Conservation (phyloP, 305 asterid species). For the Fraxinus paxiana region DNA sequence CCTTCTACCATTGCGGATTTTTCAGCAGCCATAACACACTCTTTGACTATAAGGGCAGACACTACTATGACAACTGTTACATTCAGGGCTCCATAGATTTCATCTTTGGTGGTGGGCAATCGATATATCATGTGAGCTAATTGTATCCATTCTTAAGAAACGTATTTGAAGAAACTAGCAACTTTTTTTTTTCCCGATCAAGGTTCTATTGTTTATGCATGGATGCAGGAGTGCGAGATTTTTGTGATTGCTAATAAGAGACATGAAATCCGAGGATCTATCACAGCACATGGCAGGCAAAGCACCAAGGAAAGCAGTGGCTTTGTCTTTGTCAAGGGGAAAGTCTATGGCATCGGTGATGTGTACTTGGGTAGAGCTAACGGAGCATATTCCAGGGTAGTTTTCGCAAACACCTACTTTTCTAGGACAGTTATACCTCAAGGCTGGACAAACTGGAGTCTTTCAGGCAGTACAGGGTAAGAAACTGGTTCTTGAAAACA, state of each 20-base stretch:
- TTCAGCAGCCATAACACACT: conserved; percentile 69
- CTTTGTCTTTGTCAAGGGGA: conserved; percentile 64
- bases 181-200: background rate
- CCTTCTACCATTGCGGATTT: conserved; percentile 72
- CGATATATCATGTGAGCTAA: conserved; percentile 54
- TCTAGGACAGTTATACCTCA: conserved; percentile 56
- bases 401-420: conserved; percentile 68
- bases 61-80: conserved; percentile 65
- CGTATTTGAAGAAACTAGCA: background rate
- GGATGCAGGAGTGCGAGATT: conserved; percentile 62
- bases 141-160: background rate
- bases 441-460: conserved; percentile 76
- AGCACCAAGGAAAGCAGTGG: conserved; percentile 56
- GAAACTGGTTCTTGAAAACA: conserved; percentile 9
- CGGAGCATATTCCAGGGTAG: conserved; percentile 63
- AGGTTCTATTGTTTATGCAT: background rate
- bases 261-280: conserved; percentile 49
- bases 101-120: conserved; percentile 69
- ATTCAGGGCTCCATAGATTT: conserved; percentile 72
- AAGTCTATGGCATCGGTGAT: conserved; percentile 60
- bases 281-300: conserved; percentile 64
- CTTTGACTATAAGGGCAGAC: conserved; percentile 66
- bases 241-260: conserved; percentile 50
- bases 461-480: conserved; percentile 52
- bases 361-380: conserved; percentile 67